Base-by-base conservation (phyloP, 2,329 filamentous ascomycete genomes). In the Hymenoscyphus scutula region DNA sequence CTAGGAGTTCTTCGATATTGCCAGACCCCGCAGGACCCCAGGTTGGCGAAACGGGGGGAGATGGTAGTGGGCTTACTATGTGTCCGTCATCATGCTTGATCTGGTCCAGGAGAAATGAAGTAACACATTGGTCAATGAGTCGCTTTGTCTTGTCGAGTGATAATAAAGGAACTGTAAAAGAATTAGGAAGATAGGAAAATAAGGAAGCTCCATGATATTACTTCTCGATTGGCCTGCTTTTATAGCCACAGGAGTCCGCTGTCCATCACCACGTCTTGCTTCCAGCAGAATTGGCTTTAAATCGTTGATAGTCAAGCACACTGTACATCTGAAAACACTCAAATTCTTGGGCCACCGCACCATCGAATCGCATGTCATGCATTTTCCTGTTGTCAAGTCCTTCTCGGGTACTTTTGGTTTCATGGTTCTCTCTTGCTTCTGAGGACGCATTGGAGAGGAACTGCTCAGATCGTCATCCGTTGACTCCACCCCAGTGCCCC, bases 261-360 rank as follows among this genome's bases (percentile, higher is more conserved):
- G 62, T 55, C 64, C 68, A 67, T 71, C 72, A 53, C 64, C 69
- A 65, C 60, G 67, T 64, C 64, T 70, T 48, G 65, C 70, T 64
- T 70, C 70, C 56, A 70, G 53, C 10, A 61, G 41, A 65, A 74
- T 62, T 51, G 82, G 81, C 64, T 83, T 80, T 59, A 96, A 76
- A 73, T 96, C 92, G 73, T 96, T 96, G 73, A 97, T 87, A 19
- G 90, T 95, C 70, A 90, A 79, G 75, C 92, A 97, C 60, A 91
- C 89, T 51, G 90, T 89, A 75, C 92, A 97, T 69, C 91, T 84
- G 75, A 95, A 96, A 41, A 89, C 84, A 38, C 84, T 84, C 65
- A 92, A 77, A 59, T 88, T 84, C 65, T 82, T 84, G 1, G 91
- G 91, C 88, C 92, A 96, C 62, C 89, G 84, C 67, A 96, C 88